phyloP scores from a whole-genome alignment of 257 asterid species.

The Rauvolfia tetraphylla region DNA sequence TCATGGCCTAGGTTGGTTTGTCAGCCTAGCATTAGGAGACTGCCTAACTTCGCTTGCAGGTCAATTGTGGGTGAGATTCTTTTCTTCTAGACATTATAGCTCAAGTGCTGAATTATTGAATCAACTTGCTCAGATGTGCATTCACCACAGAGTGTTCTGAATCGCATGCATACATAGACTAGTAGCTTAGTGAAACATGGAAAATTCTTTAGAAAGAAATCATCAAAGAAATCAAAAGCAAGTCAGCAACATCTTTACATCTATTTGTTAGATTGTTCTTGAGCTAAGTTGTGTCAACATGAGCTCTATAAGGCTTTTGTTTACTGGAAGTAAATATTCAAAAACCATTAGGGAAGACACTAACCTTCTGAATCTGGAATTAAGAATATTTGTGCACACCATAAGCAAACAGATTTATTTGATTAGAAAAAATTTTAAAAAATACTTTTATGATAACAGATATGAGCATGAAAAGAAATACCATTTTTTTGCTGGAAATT shows the following conservation, averaged over 20 bases:
- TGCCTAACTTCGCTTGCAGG: too few species aligned
- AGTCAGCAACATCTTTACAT: background rate
- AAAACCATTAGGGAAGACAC: background rate
- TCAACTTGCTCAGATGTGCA: background rate
- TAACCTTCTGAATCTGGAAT: background rate
- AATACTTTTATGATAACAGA: background rate
- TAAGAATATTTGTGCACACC: background rate
- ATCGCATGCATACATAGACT: background rate
- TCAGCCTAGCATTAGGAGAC: too few species aligned
- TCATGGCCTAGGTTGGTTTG: too few species aligned
- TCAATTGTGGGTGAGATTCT: too few species aligned
- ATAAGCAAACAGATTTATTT: background rate
- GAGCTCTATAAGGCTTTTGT: background rate
- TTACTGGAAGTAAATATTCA: background rate
- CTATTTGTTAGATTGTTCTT: background rate
- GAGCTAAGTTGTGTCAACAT: background rate
- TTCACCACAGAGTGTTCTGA: background rate
- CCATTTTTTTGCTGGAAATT: slow-evolving; percentile 58
- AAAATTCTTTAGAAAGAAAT: background rate
- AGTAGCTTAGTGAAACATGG: background rate
- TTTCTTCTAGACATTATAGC: background rate
- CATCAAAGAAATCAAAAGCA: background rate
- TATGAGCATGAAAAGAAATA: slow-evolving; percentile 10
- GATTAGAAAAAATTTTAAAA: background rate
- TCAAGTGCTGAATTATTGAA: too few species aligned